Percentiles rank a stretch among this genome's conserved stretches.
These are phyloP conservation scores for Trichothecium roseum DNA, from an alignment of 2,329 filamentous ascomycete species.

Conservation along the genomic window DNA sequence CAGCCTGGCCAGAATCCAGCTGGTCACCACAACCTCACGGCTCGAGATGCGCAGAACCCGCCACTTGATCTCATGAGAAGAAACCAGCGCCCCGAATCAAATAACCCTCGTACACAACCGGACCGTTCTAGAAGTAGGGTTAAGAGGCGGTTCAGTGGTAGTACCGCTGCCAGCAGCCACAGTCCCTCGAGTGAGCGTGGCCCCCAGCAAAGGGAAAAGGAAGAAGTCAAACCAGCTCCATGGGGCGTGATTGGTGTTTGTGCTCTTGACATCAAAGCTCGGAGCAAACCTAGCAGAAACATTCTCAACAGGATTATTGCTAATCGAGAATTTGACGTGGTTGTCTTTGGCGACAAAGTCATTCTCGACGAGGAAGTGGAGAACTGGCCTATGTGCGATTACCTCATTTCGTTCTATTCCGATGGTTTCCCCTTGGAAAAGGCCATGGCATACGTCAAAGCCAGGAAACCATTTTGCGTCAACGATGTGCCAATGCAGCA, in stretches of 20 bases:
- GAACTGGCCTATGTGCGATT: slow-evolving; percentile 95
- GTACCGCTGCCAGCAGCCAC: slow-evolving; percentile 71
- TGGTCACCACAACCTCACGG: slow-evolving; percentile 34
- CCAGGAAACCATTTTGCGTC: slow-evolving; percentile 92
- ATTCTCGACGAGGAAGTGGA: slow-evolving; percentile 94
- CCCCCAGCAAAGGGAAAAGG: slow-evolving; percentile 43
- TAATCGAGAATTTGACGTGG: slow-evolving; percentile 88
- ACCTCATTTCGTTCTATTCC: slow-evolving; percentile 95
- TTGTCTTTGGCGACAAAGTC: slow-evolving; percentile 97
- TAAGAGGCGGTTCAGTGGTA: slow-evolving; percentile 70
- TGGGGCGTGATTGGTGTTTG: slow-evolving; percentile 79
- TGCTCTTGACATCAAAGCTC: slow-evolving; percentile 87
- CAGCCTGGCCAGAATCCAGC: slow-evolving; percentile 26
- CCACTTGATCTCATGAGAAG: slow-evolving; percentile 36
- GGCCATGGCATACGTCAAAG: slow-evolving; percentile 87
- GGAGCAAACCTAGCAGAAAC: slow-evolving; percentile 93
- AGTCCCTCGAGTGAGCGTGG: slow-evolving; percentile 65
- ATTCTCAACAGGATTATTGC: slow-evolving; percentile 88
- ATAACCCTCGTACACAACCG: slow-evolving; percentile 32
- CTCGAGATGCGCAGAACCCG: slow-evolving; percentile 28
- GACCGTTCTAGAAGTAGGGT: slow-evolving; percentile 56
- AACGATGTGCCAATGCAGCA: slow-evolving; percentile 98
- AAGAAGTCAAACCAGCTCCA: slow-evolving; percentile 48
- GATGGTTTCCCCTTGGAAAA: slow-evolving; percentile 96
- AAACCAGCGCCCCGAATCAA: slow-evolving; percentile 24